Conservation (phyloP, 352 stramenopile species). For the Thraustochytrium striatum region DNA sequence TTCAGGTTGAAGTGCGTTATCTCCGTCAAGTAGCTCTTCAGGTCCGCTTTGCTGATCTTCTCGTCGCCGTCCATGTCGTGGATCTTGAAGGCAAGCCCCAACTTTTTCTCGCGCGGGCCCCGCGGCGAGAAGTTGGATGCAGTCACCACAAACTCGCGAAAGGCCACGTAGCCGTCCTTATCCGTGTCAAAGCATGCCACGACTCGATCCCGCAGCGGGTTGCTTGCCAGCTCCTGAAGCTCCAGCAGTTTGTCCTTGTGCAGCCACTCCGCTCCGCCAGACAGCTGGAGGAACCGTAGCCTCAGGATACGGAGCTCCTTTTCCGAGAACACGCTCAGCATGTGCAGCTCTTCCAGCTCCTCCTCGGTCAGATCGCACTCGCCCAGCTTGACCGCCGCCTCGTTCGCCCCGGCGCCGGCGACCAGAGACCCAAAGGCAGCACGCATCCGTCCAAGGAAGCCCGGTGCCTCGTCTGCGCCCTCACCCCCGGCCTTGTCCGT, state of each 20-base stretch:
- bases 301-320: slow-evolving; percentile 3
- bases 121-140: background rate
- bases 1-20: background rate
- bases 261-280: slow-evolving; percentile 1
- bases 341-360: slow-evolving; percentile 30
- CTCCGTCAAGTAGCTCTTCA: slow-evolving; percentile 58
- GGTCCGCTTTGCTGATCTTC: slow-evolving; percentile 64
- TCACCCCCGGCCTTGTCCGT: too few species aligned
- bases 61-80: slow-evolving; percentile 69
- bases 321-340: slow-evolving; percentile 30
- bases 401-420: too few species aligned
- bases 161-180: slow-evolving; percentile 21
- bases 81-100: slow-evolving; percentile 60
- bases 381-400: background rate
- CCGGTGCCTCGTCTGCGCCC: too few species aligned
- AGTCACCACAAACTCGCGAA: slow-evolving; percentile 17
- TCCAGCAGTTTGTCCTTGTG: background rate
- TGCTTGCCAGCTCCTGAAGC: background rate
- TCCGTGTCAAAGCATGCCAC: slow-evolving; percentile 28
- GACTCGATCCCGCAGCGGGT: slow-evolving; percentile 28
- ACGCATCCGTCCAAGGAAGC: too few species aligned
- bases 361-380: slow-evolving; percentile 17
- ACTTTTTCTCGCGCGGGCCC: slow-evolving; percentile 36
- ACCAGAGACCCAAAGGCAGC: too few species aligned
- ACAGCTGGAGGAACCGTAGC: background rate